Conservation (phyloP, 2,329 filamentous ascomycete genomes). For the Fusarium nanum region DNA sequence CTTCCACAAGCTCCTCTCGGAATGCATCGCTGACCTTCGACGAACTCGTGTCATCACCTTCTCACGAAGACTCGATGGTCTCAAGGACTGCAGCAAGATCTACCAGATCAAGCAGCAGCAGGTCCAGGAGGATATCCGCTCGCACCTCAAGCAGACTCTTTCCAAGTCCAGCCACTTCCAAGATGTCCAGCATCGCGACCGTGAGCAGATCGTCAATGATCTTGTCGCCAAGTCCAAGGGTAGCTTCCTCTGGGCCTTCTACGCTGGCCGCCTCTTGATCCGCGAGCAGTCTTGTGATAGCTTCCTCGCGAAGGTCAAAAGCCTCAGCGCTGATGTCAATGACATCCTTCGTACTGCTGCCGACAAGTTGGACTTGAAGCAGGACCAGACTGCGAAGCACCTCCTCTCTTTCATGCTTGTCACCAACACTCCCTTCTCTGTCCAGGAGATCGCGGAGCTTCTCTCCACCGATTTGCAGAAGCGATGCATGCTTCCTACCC, state of each 20-base stretch:
- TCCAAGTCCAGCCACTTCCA: conserved; percentile 29
- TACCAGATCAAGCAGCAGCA: conserved; percentile 50
- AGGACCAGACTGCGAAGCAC: conserved; percentile 32
- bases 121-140: conserved; percentile 51
- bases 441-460: conserved; percentile 50
- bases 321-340: conserved; percentile 19
- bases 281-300: conserved; percentile 37
- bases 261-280: conserved; percentile 48
- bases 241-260: conserved; percentile 54
- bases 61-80: conserved; percentile 50
- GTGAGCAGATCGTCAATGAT: conserved; percentile 47
- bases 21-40: conserved; percentile 45
- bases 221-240: conserved; percentile 50
- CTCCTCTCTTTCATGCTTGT: conserved; percentile 53
- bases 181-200: conserved; percentile 41
- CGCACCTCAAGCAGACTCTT: conserved; percentile 36
- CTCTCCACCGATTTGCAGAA: conserved; percentile 47
- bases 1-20: conserved; percentile 50
- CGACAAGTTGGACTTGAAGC: conserved; percentile 25
- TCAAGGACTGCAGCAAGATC: conserved; percentile 46
- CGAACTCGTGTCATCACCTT: conserved; percentile 51
- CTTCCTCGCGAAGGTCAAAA: conserved; percentile 15
- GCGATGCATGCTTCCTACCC: conserved; percentile 1
- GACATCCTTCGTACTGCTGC: conserved; percentile 27
- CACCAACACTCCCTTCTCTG: conserved; percentile 48